phyloP scores from a whole-genome alignment of 2,329 filamentous ascomycete genomes.

The Colletotrichum sojae region DNA sequence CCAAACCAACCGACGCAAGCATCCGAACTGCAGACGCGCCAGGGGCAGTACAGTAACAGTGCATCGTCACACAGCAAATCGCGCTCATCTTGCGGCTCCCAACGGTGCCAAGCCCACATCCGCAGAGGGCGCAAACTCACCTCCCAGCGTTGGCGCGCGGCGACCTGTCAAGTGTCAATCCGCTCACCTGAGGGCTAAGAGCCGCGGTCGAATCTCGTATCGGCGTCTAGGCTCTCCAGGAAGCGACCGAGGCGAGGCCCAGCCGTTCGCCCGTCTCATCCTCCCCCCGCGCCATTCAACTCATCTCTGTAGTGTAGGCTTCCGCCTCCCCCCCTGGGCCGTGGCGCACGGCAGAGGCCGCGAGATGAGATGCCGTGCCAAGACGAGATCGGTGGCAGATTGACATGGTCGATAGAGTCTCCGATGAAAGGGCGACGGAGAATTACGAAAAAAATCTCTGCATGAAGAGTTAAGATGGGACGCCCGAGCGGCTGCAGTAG shows the following conservation, averaged over 20 bases:
- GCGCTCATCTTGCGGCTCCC: not conserved
- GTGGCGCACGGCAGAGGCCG: constrained; percentile 30
- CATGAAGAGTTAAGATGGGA: not conserved
- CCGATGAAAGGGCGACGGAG: not conserved
- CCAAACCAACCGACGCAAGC: no score
- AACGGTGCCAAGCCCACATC: constrained; percentile 19
- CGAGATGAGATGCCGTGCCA: constrained; percentile 21
- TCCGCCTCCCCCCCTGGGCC: not conserved
- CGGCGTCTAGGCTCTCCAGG: not conserved
- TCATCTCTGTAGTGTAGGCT: no score
- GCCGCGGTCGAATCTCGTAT: constrained; percentile 16
- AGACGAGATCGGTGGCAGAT: not conserved
- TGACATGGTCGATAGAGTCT: not conserved
- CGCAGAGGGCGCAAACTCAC: not conserved
- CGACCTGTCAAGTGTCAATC: constrained; percentile 22
- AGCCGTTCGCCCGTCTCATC: not conserved
- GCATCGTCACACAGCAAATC: not conserved
- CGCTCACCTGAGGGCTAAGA: constrained; percentile 16
- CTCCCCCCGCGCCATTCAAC: no score
- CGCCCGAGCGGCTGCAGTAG: constrained; percentile 23
- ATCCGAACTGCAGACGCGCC: no score
- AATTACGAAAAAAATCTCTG: not conserved
- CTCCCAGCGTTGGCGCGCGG: not conserved
- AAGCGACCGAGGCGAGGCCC: not conserved
- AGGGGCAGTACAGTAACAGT: no score